Conservation (phyloP, 2,329 filamentous ascomycete genomes). For the Pseudogymnoascus pannorum region DNA sequence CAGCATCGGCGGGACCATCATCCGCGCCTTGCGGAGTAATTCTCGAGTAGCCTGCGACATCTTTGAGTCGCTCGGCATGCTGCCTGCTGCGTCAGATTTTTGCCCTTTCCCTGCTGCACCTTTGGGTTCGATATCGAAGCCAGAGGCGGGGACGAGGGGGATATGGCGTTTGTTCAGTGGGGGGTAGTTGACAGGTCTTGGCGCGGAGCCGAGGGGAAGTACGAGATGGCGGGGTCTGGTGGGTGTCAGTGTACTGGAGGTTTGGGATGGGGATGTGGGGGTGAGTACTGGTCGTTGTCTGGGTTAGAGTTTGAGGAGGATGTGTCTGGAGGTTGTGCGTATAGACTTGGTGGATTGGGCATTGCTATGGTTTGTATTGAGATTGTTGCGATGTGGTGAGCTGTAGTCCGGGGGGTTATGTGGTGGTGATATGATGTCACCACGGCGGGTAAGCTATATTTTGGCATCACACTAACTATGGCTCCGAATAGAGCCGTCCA, state of each 20-base stretch:
- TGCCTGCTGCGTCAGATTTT: neutral
- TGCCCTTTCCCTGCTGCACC: neutral
- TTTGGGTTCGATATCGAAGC: neutral
- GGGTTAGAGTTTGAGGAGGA: neutral
- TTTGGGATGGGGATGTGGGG: neutral
- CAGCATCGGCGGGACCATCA: constrained; percentile 89
- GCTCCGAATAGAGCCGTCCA: neutral
- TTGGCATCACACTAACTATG: neutral
- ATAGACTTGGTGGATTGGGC: constrained; percentile 7
- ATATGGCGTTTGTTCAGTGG: constrained; percentile 8
- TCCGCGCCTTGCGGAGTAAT: constrained; percentile 72
- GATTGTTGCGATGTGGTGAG: neutral
- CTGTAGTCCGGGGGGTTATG: neutral
- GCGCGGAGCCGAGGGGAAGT: neutral
- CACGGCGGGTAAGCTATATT: neutral
- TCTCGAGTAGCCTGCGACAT: constrained; percentile 68
- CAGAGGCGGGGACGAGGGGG: constrained; percentile 6
- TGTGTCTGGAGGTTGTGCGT: neutral
- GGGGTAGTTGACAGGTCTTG: neutral
- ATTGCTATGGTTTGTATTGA: neutral
- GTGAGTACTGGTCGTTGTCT: neutral
- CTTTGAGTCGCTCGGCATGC: constrained; percentile 29
- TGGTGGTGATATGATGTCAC: constrained; percentile 4
- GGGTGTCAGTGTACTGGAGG: neutral
- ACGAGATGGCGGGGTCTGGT: neutral